Base-by-base conservation (phyloP, 192 early-diverging fungal genomes). In the Lunasporangiospora selenospora region DNA sequence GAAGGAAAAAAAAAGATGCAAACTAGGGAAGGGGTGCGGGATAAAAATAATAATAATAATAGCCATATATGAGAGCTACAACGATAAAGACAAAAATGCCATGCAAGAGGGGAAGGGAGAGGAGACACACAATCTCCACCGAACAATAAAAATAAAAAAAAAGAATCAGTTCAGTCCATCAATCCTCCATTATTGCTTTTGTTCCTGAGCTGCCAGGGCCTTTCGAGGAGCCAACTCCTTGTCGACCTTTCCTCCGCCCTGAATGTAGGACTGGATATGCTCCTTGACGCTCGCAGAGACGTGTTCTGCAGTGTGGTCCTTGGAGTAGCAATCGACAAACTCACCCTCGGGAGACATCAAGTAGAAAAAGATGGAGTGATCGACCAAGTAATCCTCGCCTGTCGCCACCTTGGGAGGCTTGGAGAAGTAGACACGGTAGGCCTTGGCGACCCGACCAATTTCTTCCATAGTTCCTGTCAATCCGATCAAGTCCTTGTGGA, bases 291-390 rank as follows among this genome's bases (percentile, higher is more conserved):
- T 89, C 29, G 67, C 33, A 3, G 79, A 62, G 15, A 94, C 85
- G 37, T 83, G 66, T 8, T 92, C 88, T 7, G 82, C 77, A 11
- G 83, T 83, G 36, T 89, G 81, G 40, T 94, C 92, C 69, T 89
- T 92, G 26, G 95, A 93, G 76, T 93, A 99, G 33, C 92, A 92
- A 18, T 94, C 93, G 21, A 95, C 80, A 76, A 97, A 99, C 50
- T 85, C 63, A 37, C 96, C 96, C 44, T 95, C 87, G 8, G 92
- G 95, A 47, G 91, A 90, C 85, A 99, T 93, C 40, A 99, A 77
- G 73, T 98, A 99, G 60, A 97, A 97, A 78, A 97, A 99, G 69
- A 99, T 99, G 36, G 93, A 94, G 67, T 99, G 97, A 59, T 99
- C 97, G 12, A 99, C 97, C 34, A 99, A 76, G 67, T 99, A 99